These are phyloP conservation scores for Ocimum tenuiflorum DNA, from an alignment of 257 asterid species.

Conservation along the genomic window DNA sequence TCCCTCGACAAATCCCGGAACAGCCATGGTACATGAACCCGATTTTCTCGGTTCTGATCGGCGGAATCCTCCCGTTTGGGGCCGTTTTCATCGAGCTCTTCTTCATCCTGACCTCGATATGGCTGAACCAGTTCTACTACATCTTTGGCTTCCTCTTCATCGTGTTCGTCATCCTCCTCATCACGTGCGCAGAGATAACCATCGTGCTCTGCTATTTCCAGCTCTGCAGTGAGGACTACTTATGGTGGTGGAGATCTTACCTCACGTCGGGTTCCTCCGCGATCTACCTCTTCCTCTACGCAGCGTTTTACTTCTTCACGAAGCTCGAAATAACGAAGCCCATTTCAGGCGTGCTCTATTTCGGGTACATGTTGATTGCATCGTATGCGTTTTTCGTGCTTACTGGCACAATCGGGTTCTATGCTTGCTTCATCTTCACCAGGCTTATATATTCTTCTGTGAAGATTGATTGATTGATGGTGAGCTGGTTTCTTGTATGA, in stretches of 20 bases:
- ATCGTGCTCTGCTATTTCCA: conserved; percentile 81
- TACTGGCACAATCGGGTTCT: conserved; percentile 72
- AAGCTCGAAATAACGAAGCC: conserved; percentile 73
- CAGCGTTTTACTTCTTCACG: conserved; percentile 73
- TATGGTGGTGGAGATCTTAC: conserved; percentile 86
- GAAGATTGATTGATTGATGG: conserved; percentile 61
- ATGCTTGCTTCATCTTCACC: conserved; percentile 72
- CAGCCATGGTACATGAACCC: conserved; percentile 77
- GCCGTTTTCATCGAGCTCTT: conserved; percentile 77
- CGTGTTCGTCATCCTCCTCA: conserved; percentile 56
- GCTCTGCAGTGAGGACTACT: conserved; percentile 66
- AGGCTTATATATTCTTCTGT: conserved; percentile 76
- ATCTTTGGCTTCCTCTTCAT: conserved; percentile 79
- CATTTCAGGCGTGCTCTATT: conserved; percentile 60
- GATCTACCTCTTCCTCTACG: conserved; percentile 65
- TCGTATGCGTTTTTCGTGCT: conserved; percentile 64
- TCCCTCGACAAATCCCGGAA: conserved; percentile 70
- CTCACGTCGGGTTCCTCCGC: conserved; percentile 69
- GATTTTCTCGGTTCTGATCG: conserved; percentile 49
- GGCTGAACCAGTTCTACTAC: conserved; percentile 86
- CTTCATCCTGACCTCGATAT: conserved; percentile 72
- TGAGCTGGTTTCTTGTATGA: too few species aligned
- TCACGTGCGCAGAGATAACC: conserved; percentile 74
- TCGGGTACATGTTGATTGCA: conserved; percentile 73
- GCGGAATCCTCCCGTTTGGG: conserved; percentile 73